phyloP scores from a whole-genome alignment of 257 asterid species.

The Lycium ferocissimum region DNA sequence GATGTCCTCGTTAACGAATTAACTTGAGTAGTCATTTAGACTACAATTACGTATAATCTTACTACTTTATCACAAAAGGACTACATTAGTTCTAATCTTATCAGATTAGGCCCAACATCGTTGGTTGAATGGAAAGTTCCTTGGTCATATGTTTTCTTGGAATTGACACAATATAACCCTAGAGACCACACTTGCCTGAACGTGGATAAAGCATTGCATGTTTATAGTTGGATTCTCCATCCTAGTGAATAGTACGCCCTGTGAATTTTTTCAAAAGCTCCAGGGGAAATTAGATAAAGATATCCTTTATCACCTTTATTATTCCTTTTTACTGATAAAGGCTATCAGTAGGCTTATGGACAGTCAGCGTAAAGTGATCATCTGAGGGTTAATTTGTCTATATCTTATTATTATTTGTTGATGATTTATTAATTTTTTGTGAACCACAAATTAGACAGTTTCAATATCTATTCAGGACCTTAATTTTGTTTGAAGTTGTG shows the following conservation, averaged over 20 bases:
- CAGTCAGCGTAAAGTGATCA: not conserved
- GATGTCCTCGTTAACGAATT: not conserved
- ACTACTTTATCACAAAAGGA: not conserved
- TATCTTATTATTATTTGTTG: not conserved
- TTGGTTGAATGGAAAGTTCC: not conserved
- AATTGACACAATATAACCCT: not conserved
- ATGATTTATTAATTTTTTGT: not conserved
- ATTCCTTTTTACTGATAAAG: not conserved
- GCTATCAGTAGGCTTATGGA: not conserved
- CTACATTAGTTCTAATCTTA: not conserved
- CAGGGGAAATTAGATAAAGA: not conserved
- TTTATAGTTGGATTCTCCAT: not conserved
- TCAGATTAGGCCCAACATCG: not conserved
- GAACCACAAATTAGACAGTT: not conserved
- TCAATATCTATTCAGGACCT: not conserved
- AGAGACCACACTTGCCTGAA: not conserved
- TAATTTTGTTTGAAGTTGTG: slow-evolving; percentile 8
- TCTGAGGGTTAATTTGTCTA: not conserved
- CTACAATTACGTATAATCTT: not conserved
- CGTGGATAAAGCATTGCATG: slow-evolving; percentile 11
- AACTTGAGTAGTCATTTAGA: not conserved
- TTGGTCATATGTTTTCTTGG: not conserved
- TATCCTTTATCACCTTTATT: not conserved
- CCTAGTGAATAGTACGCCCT: not conserved
- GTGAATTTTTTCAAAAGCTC: not conserved